phyloP scores from a whole-genome alignment of 352 stramenopile genomes.

The Globisporangium abappressorium region DNA sequence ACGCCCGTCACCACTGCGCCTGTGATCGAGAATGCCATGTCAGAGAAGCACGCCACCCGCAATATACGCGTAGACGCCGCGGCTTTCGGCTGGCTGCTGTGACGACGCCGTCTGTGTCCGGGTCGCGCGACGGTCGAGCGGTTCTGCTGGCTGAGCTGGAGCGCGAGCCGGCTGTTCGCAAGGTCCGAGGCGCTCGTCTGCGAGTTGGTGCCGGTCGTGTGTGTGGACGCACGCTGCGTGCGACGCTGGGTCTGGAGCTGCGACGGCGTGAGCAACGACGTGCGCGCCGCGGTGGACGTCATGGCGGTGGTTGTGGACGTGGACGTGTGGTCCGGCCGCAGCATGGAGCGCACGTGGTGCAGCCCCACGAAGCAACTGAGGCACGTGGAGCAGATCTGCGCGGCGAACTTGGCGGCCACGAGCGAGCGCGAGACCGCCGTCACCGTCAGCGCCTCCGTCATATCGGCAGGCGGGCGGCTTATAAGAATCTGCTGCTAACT shows the following conservation, averaged over 20 bases:
- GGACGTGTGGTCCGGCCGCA: constrained; percentile 11
- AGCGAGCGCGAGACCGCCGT: constrained; percentile 21
- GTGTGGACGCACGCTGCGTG: constrained; percentile 9
- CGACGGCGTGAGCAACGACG: constrained; percentile 8
- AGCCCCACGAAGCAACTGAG: constrained; percentile 66
- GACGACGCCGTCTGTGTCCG: constrained; percentile 28
- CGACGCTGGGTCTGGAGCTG: constrained; percentile 13
- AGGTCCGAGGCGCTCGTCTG: constrained; percentile 32
- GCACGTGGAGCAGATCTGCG: constrained; percentile 64
- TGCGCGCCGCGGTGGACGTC: not conserved
- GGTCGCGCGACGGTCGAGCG: constrained; percentile 14
- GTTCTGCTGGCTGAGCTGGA: constrained; percentile 6
- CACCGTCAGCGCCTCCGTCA: not conserved
- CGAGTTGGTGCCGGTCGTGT: constrained; percentile 23
- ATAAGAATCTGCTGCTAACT: not conserved
- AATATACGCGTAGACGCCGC: constrained; percentile 64
- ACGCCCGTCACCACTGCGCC: constrained; percentile 55
- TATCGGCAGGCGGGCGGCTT: not conserved
- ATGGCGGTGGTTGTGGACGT: not conserved
- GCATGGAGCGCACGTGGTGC: constrained; percentile 32
- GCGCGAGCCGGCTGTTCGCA: constrained; percentile 21
- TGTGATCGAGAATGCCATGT: constrained; percentile 67
- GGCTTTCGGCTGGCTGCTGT: constrained; percentile 34
- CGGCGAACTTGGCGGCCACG: constrained; percentile 58
- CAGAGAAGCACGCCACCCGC: constrained; percentile 65